These are phyloP conservation scores for Chrysoporthe deuterocubensis DNA, from an alignment of 2,329 filamentous ascomycete genomes.

Conservation along the genomic window DNA sequence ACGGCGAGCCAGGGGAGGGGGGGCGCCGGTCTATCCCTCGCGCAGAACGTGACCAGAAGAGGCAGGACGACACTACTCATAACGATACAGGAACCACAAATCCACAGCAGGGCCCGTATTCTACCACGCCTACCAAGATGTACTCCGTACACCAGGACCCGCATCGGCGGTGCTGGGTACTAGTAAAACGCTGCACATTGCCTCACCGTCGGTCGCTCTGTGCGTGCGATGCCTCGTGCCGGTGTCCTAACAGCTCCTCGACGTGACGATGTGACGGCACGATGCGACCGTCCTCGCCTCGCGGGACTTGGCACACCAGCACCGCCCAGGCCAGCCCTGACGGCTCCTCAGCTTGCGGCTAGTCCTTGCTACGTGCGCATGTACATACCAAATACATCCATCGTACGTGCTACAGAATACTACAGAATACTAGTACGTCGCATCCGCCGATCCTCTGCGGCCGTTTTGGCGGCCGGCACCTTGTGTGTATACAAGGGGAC, in stretches of 20 bases:
- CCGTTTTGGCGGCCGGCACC: no score
- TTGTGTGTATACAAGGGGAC: not conserved
- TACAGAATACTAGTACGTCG: not conserved
- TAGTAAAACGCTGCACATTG: no score
- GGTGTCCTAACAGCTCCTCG: not conserved
- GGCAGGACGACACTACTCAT: no score
- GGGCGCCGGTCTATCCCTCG: not conserved
- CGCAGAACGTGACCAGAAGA: not conserved
- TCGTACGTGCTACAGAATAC: no score
- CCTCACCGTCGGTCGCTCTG: no score
- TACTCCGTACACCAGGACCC: no score
- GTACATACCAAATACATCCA: not conserved
- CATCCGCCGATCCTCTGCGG: not conserved
- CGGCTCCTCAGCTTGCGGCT: slow-evolving; percentile 1
- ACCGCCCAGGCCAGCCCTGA: not conserved
- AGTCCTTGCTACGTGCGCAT: not conserved
- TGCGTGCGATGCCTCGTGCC: not conserved
- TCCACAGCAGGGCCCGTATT: no score
- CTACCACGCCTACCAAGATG: no score
- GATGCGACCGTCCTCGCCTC: not conserved
- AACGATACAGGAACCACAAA: no score
- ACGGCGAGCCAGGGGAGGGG: not conserved
- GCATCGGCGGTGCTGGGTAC: not conserved
- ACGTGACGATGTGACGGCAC: slow-evolving; percentile 10
- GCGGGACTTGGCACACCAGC: not conserved